Evolutionary conservation across 768 basidiomycete genomes (phyloP), one percentile per base, ranked within the genome.

Genomic region (Rhizopogon vesiculosus): DNA sequence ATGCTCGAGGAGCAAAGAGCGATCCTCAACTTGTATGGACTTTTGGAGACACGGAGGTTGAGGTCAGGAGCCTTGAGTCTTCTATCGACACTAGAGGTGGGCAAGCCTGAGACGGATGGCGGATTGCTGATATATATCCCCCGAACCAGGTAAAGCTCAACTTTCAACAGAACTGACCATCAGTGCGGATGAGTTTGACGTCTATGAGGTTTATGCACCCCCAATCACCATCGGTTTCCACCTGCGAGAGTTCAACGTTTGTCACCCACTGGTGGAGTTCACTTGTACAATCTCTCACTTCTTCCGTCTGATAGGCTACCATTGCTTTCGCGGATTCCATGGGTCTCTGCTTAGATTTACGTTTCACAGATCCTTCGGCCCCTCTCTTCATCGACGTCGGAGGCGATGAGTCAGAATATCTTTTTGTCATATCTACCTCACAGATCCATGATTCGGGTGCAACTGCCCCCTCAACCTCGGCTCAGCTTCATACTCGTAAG

Each of bases 1-100:
- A 80, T 19, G 73, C 82, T 10, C 84, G 80, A 59, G 83, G 84
- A 4, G 65, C 71, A 10, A 87, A 85, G 62, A 79, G 77, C 10
- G 91, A 93, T 60, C 88, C 89, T 29, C 87, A 89, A 63, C 78
- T 93, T 16, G 78, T 89, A 5, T 93, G 91, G 91, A 81, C 72
- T n/a, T 92, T 93, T 64, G 78, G 77, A 18, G 79, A 85, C 50
- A 70, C 74, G 0, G 87, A 92, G 42, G 85, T 92, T 2, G 75
- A 76, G 22, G 78, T 93, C 28, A 85, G 80, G 62, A 92, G 83
- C 61, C 72, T 83, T 5, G 86, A 89, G 61, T 82, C 81, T 1
- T 81, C 84, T 0, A 70, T 83, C 49, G 87, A 90, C 55, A 71
- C 76, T 22, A 87, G 79, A 76, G 87, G 88, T 87, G 19, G 45